Percentiles rank a stretch among this genome's conserved stretches.
phyloP scores from a whole-genome alignment of 1,284 basidiomycete species.

The Ganoderma sinense region DNA sequence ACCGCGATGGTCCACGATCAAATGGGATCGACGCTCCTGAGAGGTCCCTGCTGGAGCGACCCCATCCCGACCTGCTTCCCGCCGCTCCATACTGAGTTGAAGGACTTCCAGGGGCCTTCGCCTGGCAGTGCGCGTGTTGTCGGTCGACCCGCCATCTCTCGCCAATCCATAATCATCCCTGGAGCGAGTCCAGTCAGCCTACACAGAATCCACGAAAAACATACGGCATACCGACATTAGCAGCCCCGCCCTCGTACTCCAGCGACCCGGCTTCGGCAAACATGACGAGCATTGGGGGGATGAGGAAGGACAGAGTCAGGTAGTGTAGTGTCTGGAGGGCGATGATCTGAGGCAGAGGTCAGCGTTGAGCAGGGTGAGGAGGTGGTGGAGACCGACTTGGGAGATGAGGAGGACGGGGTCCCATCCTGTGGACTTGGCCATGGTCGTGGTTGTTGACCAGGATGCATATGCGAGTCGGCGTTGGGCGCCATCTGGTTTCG shows the following conservation, averaged over 20 bases:
- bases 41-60: constrained; percentile 56
- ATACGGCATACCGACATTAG: constrained; percentile 72
- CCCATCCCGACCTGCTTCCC: constrained; percentile 72
- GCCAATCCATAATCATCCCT: constrained; percentile 98
- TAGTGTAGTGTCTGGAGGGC: constrained; percentile 94
- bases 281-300: constrained; percentile 81
- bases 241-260: constrained; percentile 85
- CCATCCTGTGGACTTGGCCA: constrained; percentile 56
- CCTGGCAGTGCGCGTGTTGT: constrained; percentile 73
- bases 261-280: constrained; percentile 82
- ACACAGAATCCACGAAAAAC: not conserved
- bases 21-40: constrained; percentile 72
- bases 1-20: constrained; percentile 89
- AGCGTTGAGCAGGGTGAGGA: not conserved
- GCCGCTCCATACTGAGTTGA: constrained; percentile 78
- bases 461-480: not conserved
- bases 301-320: constrained; percentile 82
- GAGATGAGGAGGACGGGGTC: constrained; percentile 80
- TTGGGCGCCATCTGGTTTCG: not conserved
- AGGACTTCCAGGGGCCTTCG: constrained; percentile 69
- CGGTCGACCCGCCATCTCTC: constrained; percentile 87
- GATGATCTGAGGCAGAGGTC: constrained; percentile 72
- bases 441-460: constrained; percentile 15
- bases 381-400: constrained; percentile 54
- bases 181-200: constrained; percentile 2